Evolutionary conservation across 1,284 basidiomycete genomes (phyloP).

Genomic region (Ceratorhiza oryzae-sativae): DNA sequence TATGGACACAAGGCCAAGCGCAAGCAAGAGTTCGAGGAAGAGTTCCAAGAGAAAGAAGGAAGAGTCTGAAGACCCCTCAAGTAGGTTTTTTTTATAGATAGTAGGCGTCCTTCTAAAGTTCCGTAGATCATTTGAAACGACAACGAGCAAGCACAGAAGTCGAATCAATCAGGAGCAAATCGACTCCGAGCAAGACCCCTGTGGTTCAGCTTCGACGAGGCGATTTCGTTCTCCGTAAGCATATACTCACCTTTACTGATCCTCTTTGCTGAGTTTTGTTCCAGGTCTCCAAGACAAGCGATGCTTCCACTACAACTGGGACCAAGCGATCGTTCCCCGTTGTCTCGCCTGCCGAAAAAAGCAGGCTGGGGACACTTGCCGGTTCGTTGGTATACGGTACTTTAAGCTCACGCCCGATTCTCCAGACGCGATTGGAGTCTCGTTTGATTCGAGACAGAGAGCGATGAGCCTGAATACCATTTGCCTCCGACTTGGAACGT

Average conservation of each 20-base stretch:
- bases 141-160: not conserved
- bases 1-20: not conserved
- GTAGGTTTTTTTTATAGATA: not conserved
- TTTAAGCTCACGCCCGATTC: not conserved
- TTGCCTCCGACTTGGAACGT: constrained; percentile 21
- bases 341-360: constrained; percentile 27
- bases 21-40: not conserved
- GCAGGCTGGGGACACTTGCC: constrained; percentile 30
- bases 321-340: constrained; percentile 12
- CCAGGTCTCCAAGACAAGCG: constrained; percentile 6
- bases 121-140: not conserved
- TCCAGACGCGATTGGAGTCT: not conserved
- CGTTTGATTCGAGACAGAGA: constrained; percentile 9
- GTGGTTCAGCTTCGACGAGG: constrained; percentile 7
- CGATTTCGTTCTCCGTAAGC: constrained; percentile 23
- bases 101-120: not conserved
- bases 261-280: not conserved
- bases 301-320: constrained; percentile 20
- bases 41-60: not conserved
- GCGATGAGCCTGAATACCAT: not conserved
- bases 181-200: not conserved
- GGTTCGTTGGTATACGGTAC: constrained; percentile 18
- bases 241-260: not conserved
- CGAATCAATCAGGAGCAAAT: not conserved
- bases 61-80: not conserved